A percentile compares a stretch with the other conserved stretches of the same genome.
phyloP scores from a whole-genome alignment of 208 protist genomes.

The Crithidia expoeki region DNA sequence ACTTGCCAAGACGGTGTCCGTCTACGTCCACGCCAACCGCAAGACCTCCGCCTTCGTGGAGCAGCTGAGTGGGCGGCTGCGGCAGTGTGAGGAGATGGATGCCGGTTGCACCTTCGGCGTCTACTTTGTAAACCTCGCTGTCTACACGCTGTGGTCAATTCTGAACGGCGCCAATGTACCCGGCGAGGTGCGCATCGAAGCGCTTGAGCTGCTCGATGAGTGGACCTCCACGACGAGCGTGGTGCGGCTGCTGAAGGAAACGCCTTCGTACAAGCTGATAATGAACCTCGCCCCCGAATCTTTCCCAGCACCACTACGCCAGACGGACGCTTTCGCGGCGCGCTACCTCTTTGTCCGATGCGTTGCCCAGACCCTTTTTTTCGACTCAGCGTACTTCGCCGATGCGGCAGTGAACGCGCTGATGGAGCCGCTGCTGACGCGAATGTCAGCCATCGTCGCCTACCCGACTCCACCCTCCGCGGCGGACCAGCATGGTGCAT shows the following conservation, averaged over 20 bases:
- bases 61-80: conserved; percentile 30
- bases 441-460: conserved; percentile 6
- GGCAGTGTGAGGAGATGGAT: conserved; percentile 38
- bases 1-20: conserved; percentile 30
- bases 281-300: conserved; percentile 22
- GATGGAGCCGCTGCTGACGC: conserved; percentile 31
- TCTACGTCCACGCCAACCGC: conserved; percentile 32
- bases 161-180: conserved; percentile 27
- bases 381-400: conserved; percentile 23
- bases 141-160: conserved; percentile 32
- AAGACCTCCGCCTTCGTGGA: conserved; percentile 40
- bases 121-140: conserved; percentile 37
- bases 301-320: conserved; percentile 21
- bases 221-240: conserved; percentile 35
- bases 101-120: conserved; percentile 18
- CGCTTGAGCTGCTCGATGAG: conserved; percentile 38
- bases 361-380: conserved; percentile 37
- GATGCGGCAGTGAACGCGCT: conserved; percentile 20
- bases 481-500: neutral
- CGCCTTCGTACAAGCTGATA: conserved; percentile 18
- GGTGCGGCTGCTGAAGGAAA: conserved; percentile 39
- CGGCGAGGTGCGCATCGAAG: conserved; percentile 18
- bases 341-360: conserved; percentile 48
- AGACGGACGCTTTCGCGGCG: conserved; percentile 17
- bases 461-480: neutral